These are phyloP conservation scores for Fusarium sp. DNA, from an alignment of 2,329 filamentous ascomycete species.

Conservation along the genomic window DNA sequence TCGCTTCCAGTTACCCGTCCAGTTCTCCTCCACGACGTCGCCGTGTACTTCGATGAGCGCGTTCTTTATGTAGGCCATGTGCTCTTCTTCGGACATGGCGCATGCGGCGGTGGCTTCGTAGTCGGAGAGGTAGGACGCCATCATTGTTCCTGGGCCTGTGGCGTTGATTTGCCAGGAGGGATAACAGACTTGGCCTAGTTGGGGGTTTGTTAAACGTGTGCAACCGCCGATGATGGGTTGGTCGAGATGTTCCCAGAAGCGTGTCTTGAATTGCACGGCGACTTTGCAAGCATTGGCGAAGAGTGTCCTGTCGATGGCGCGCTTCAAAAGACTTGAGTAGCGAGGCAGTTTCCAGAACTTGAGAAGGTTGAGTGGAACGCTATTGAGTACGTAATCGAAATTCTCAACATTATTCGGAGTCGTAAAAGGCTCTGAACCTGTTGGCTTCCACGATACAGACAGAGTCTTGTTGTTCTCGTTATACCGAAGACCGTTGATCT, in stretches of 20 bases:
- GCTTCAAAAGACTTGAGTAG: slow-evolving; percentile 49
- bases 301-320: slow-evolving; percentile 44
- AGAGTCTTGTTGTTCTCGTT: slow-evolving; percentile 10
- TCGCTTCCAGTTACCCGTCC: slow-evolving; percentile 67
- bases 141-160: slow-evolving; percentile 32
- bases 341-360: slow-evolving; percentile 53
- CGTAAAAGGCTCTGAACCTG: slow-evolving; percentile 42
- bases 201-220: slow-evolving; percentile 47
- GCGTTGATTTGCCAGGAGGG: slow-evolving; percentile 35
- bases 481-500: slow-evolving; percentile 2
- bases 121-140: slow-evolving; percentile 40
- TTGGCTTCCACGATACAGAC: slow-evolving; percentile 33
- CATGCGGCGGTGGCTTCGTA: slow-evolving; percentile 31
- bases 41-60: slow-evolving; percentile 38
- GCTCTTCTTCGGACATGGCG: slow-evolving; percentile 39
- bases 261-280: slow-evolving; percentile 64
- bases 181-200: slow-evolving; percentile 37
- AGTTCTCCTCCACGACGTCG: slow-evolving; percentile 64
- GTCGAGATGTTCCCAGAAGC: slow-evolving; percentile 68
- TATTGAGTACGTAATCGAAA: slow-evolving; percentile 55
- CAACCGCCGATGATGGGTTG: slow-evolving; percentile 74
- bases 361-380: slow-evolving; percentile 53
- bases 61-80: slow-evolving; percentile 36
- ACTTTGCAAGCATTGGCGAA: slow-evolving; percentile 52
- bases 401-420: slow-evolving; percentile 40